phyloP scores from a whole-genome alignment of 805 yeast species.

The Peterozyma xylosa region DNA sequence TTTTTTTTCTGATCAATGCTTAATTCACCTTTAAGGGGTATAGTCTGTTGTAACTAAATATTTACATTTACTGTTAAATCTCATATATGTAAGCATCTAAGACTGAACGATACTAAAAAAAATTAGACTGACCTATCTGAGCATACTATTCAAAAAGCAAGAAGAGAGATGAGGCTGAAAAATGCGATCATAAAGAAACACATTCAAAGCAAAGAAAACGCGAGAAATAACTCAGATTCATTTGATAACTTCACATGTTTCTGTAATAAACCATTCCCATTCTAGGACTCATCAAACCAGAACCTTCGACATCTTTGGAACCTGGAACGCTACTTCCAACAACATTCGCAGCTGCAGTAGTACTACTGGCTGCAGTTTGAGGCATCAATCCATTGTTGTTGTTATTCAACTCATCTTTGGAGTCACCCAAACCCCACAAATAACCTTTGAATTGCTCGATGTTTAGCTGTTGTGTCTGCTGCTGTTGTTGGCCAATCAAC shows the following conservation, averaged over 20 bases:
- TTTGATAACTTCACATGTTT: not conserved
- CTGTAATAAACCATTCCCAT: not conserved
- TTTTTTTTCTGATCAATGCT: no score
- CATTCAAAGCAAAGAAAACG: no score
- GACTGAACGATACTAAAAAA: no score
- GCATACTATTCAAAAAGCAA: no score
- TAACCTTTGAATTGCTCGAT: conserved; percentile 6
- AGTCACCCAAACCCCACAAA: conserved; percentile 7
- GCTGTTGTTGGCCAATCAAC: conserved; percentile 8
- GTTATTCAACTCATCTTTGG: not conserved
- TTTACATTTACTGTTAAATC: no score
- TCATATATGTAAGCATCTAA: no score
- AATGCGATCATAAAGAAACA: no score
- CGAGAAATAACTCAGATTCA: no score
- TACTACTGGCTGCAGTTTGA: not conserved
- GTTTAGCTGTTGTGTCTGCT: not conserved
- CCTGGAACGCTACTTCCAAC: not conserved
- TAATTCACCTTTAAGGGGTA: no score
- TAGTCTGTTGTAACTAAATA: no score
- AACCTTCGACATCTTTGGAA: not conserved
- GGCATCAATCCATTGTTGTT: not conserved
- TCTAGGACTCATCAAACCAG: not conserved
- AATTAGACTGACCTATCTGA: no score
- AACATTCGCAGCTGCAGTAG: not conserved
- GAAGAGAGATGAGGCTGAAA: no score